These are phyloP conservation scores for Schizophyllum commune DNA, from an alignment of 1,284 basidiomycete genomes.

Conservation along the genomic window DNA sequence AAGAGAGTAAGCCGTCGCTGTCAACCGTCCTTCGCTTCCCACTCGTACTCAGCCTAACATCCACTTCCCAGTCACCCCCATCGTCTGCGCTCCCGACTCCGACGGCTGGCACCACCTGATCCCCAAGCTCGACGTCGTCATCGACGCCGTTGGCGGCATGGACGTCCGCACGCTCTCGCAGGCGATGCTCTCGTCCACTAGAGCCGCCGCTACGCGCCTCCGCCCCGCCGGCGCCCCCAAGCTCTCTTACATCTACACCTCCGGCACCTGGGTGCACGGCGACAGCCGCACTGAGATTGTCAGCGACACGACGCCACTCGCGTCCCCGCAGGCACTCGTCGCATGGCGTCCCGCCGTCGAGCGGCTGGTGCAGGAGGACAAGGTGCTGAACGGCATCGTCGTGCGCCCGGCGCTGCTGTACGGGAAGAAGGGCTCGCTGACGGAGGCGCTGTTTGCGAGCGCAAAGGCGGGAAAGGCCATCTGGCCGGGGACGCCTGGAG, in stretches of 20 bases:
- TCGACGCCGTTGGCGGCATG: constrained; percentile 38
- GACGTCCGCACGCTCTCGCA: constrained; percentile 11
- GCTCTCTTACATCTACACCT: constrained; percentile 44
- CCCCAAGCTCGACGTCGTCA: constrained; percentile 35
- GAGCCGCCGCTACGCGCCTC: constrained; percentile 20
- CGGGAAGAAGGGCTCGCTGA: constrained; percentile 35
- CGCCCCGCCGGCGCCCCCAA: constrained; percentile 30
- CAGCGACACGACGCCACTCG: constrained; percentile 28
- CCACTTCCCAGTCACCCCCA: constrained; percentile 32
- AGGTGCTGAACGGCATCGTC: constrained; percentile 39
- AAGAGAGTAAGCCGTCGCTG: constrained; percentile 32
- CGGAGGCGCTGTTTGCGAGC: constrained; percentile 32
- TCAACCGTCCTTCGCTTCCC: background rate
- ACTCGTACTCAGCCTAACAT: background rate
- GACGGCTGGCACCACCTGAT: constrained; percentile 33
- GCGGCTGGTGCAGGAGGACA: constrained; percentile 24
- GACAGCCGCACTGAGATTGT: constrained; percentile 26
- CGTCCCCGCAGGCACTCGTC: constrained; percentile 20
- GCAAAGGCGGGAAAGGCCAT: constrained; percentile 23
- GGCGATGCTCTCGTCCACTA: constrained; percentile 27
- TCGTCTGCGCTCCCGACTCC: constrained; percentile 32
- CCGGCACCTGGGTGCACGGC: constrained; percentile 41
- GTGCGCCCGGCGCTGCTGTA: constrained; percentile 42
- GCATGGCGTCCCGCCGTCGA: constrained; percentile 31
- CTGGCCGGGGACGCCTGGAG: constrained; percentile 34